These are phyloP conservation scores for Hypholoma sublateritium DNA, from an alignment of 768 basidiomycete genomes.

Conservation along the genomic window DNA sequence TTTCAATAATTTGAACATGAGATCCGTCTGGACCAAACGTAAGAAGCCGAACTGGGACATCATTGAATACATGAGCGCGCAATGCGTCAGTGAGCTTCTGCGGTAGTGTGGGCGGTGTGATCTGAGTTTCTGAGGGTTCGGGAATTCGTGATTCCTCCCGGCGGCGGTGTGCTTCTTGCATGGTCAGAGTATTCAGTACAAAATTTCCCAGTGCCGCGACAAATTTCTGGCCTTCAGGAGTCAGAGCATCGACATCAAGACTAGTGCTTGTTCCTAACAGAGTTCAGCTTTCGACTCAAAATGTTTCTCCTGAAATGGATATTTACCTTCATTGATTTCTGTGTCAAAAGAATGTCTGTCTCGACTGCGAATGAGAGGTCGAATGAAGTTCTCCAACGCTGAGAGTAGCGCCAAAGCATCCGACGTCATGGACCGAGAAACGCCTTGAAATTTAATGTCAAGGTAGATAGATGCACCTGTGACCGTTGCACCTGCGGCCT, in stretches of 20 bases:
- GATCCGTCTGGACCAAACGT: neutral
- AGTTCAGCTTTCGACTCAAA: neutral
- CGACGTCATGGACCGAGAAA: neutral
- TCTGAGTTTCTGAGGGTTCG: neutral
- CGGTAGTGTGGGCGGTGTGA: neutral
- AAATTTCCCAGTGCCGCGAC: neutral
- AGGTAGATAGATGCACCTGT: no score
- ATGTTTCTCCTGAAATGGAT: neutral
- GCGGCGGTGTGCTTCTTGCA: neutral
- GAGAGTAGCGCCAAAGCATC: neutral
- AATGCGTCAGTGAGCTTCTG: neutral
- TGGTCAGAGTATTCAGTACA: neutral
- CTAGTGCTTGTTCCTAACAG: neutral
- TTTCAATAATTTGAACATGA: neutral
- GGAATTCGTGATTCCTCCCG: neutral
- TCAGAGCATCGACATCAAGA: neutral
- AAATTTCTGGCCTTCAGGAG: neutral
- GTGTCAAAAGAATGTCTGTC: neutral
- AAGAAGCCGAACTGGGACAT: conserved; percentile 1
- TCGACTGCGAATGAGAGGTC: neutral
- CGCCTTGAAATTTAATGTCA: neutral
- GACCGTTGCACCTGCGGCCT: no score
- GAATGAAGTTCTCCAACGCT: neutral
- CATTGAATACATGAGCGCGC: conserved; percentile 2
- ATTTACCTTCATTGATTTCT: neutral